phyloP scores from a whole-genome alignment of 306 rosid genomes.

The Betula pendula region DNA sequence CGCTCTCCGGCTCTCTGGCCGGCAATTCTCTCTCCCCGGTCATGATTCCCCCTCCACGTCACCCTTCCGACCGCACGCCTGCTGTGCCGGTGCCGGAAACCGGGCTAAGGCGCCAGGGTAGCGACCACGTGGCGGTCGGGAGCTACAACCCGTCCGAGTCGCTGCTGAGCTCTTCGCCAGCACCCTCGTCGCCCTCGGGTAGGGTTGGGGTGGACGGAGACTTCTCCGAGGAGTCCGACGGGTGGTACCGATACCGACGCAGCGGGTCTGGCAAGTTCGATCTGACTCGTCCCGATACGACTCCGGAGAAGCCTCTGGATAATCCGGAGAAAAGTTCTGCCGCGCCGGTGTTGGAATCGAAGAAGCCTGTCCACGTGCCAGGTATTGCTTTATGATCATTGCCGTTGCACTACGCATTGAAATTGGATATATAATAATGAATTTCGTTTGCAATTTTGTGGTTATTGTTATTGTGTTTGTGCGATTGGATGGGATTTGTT shows the following conservation, averaged over 20 bases:
- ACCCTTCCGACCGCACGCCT: slow-evolving; percentile 55
- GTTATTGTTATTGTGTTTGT: background rate
- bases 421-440: background rate
- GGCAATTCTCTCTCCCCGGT: slow-evolving; percentile 67
- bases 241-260: slow-evolving; percentile 39
- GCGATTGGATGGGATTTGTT: background rate
- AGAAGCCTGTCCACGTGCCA: slow-evolving; percentile 23
- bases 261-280: slow-evolving; percentile 44
- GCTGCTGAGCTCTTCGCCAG: slow-evolving; percentile 51
- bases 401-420: background rate
- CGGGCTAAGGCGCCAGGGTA: slow-evolving; percentile 41
- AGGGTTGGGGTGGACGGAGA: slow-evolving; percentile 42
- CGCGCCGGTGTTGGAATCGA: slow-evolving; percentile 25
- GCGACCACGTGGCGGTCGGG: slow-evolving; percentile 44
- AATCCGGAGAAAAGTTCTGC: slow-evolving; percentile 7
- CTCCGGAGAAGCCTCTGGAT: slow-evolving; percentile 22
- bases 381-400: slow-evolving; percentile 34
- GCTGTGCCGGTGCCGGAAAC: slow-evolving; percentile 63
- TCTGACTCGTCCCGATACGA: slow-evolving; percentile 41
- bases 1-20: slow-evolving; percentile 38
- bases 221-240: slow-evolving; percentile 52
- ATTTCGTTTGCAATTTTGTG: background rate
- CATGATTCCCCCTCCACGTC: slow-evolving; percentile 68
- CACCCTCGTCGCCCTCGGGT: slow-evolving; percentile 43
- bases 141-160: slow-evolving; percentile 57